phyloP scores from a whole-genome alignment of 148 eudicot genomes.

The Silene uniflora region DNA sequence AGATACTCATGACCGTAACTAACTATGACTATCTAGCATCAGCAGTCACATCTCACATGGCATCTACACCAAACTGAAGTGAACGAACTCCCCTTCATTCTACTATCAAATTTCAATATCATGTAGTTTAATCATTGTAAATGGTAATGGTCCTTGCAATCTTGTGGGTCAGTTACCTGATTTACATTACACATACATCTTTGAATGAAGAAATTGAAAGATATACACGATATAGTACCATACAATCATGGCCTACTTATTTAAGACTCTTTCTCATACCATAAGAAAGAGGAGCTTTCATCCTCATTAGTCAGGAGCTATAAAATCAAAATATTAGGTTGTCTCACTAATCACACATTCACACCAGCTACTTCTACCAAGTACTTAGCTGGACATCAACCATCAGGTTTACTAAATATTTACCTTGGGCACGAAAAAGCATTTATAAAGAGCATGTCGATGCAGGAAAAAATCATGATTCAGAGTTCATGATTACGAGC shows the following conservation, averaged over 20 bases:
- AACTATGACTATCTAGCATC: no score
- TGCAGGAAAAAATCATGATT: background rate
- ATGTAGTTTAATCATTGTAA: background rate
- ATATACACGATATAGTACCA: background rate
- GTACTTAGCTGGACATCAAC: constrained; percentile 10
- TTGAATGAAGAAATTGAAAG: background rate
- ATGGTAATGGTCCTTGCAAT: background rate
- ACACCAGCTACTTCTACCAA: background rate
- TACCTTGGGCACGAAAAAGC: background rate
- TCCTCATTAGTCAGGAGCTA: background rate
- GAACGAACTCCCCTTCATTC: background rate
- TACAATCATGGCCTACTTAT: background rate
- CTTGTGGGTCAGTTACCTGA: background rate
- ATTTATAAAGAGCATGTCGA: background rate
- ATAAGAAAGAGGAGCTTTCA: no score
- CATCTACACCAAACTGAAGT: constrained; percentile 14
- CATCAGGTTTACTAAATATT: constrained; percentile 8
- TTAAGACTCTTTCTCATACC: background rate
- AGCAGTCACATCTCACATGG: no score
- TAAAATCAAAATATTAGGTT: background rate
- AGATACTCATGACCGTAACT: background rate
- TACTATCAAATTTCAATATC: background rate
- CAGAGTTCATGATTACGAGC: background rate
- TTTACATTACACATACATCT: background rate
- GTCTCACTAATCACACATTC: background rate